Evolutionary conservation across 73 alveolate species (phyloP), one percentile per base, ranked within the genome.

Genomic region (Blepharisma stoltei): DNA sequence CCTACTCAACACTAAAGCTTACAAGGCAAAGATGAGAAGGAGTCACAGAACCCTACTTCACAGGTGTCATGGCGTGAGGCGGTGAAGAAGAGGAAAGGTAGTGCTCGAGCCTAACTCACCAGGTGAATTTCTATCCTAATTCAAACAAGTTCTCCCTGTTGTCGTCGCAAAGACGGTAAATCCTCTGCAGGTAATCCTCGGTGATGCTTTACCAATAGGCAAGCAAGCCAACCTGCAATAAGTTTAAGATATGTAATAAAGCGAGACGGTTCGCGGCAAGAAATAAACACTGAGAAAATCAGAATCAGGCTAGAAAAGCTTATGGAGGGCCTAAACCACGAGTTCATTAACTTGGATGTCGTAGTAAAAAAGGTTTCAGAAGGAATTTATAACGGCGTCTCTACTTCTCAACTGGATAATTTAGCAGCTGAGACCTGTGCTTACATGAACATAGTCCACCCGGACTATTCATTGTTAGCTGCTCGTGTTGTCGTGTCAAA

Each of bases 401-500:
- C 92, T 43, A 93, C 98, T 7, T 65, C 93, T 32, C 91, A 91
- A 82, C 81, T 95, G 27, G 99, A 95, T 67, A 86, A 89, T 52
- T 79, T 95, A 54, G 89, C 95, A 55, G 97, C 99, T 47, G 98
- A 95, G 83, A 95, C 99, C 11, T 60, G 76, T 23, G 76, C 76
- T 11, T 60, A 60, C 48, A 60, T 60, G 76, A 60, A 60, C 48
- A 60, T 60, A 8, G 48, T 60, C 21, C 99, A 95, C 78, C 98
- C 99, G n/a, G 94, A 93, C 70, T 95, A 86, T 81, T 88, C 96
- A 49, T 83, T 65, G 7, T 79, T 95, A 53, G 99, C 99, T 23
- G 97, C 99, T 8, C 87, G 99, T 55, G 88, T 95, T 54, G 95
- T 97, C 3, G 97, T 91, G 65, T 84, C 97, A 14, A 91, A 91